Evolutionary conservation across 2,329 filamentous ascomycete genomes (phyloP), one percentile per base, ranked within the genome.

Genomic region (Beauveria australis): DNA sequence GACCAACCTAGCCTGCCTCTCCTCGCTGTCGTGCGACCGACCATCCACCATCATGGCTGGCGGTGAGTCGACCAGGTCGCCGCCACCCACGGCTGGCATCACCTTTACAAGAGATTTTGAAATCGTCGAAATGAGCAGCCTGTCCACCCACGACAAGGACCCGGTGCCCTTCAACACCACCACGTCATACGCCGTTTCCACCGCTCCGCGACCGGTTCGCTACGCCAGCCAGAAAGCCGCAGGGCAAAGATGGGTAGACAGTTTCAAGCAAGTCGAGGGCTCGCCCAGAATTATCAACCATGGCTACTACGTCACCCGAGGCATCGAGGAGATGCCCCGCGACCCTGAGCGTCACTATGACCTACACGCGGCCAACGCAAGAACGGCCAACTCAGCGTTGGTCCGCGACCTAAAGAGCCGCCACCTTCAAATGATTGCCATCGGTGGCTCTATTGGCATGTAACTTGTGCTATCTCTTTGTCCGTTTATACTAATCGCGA

Each of bases 381-480:
- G 59, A 19, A 61, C 59, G 3, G 59, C 59, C 30, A 61, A 52
- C 46, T 56, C 59, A 26, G 59, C 59, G 46, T 19, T 61, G 44
- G 59, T 61, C 18, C 59, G 59, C 24, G 59, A 56, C n/a, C 28
- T 61, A 16, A 61, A 61, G 26, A 47, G 59, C 19, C 52, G 59
- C 4, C 59, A 61, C 37, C 37, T 61, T 37, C 59, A 61, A 51
- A 61, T 61, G 59, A 61, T 61, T 56, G 59, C 59, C 0, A 61
- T 61, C 14, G 59, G 59, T 18, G 59, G 59, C 12, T 61, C 59
- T 2, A 61, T 61, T n/a, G 59, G 59, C 56, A 56, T 22, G 30
- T n/a, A 14, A 9, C 9, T 26, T 3, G 6, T 26, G 18, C 18
- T 18, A 33, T n/a, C 3, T 4, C 7, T 22, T 52, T 14, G 10